Conservation (phyloP, 768 basidiomycete species). For the Leccinum subgranulosum region DNA sequence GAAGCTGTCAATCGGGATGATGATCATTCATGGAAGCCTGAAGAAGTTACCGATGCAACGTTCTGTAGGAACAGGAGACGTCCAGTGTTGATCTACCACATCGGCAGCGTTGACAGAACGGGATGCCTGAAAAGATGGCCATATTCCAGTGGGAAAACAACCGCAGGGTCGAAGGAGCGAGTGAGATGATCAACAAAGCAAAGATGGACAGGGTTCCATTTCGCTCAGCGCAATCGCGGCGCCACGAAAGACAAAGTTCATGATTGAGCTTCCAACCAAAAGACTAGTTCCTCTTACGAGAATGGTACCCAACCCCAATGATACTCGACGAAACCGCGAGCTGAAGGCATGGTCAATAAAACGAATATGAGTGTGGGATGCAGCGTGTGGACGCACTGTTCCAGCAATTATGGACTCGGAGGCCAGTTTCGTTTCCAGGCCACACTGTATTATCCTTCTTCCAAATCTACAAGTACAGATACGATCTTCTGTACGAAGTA, state of each 20-base stretch:
- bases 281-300: constrained; percentile 48
- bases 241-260: constrained; percentile 56
- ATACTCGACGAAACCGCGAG: constrained; percentile 52
- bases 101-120: constrained; percentile 62
- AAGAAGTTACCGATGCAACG: constrained; percentile 54
- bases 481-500: neutral
- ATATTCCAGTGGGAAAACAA: constrained; percentile 49
- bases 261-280: constrained; percentile 42
- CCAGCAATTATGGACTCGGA: constrained; percentile 49
- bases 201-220: constrained; percentile 43
- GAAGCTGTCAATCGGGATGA: constrained; percentile 2
- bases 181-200: constrained; percentile 57
- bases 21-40: neutral
- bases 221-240: constrained; percentile 51
- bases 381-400: constrained; percentile 33
- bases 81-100: constrained; percentile 50
- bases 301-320: constrained; percentile 59
- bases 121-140: constrained; percentile 63
- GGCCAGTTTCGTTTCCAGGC: constrained; percentile 49
- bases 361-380: neutral
- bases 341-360: constrained; percentile 17
- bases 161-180: constrained; percentile 64
- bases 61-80: constrained; percentile 39
- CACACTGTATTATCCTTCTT: constrained; percentile 40
- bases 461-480: constrained; percentile 33